These are phyloP conservation scores for Suillus spraguei DNA, from an alignment of 768 basidiomycete genomes.

Conservation along the genomic window DNA sequence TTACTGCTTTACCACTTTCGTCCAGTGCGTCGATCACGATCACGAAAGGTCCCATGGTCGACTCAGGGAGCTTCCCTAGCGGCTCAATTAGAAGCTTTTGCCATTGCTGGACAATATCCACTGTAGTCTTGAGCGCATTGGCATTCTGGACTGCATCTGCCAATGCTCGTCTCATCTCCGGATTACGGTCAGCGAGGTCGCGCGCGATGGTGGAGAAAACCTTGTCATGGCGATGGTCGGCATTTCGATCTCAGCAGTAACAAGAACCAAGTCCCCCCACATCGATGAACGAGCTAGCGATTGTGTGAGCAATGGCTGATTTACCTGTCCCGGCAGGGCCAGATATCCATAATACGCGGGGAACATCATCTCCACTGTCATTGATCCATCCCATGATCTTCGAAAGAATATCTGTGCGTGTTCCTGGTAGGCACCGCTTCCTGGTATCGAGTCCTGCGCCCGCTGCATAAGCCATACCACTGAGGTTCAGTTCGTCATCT, in stretches of 20 bases:
- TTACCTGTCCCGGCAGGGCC: constrained; percentile 31
- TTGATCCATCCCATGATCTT: constrained; percentile 30
- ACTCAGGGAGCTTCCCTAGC: constrained; percentile 13
- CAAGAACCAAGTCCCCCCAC: constrained; percentile 20
- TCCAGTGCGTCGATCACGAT: constrained; percentile 31
- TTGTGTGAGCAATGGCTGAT: constrained; percentile 22
- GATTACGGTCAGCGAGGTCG: constrained; percentile 7
- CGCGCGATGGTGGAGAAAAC: constrained; percentile 22
- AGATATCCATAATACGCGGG: constrained; percentile 23
- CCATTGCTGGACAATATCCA: constrained; percentile 17
- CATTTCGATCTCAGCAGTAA: constrained; percentile 24
- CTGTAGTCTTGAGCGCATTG: constrained; percentile 7
- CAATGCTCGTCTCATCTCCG: constrained; percentile 3
- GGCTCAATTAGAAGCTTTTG: constrained; percentile 22
- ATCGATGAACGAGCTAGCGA: constrained; percentile 15
- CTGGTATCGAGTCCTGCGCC: constrained; percentile 13
- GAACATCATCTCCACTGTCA: constrained; percentile 9
- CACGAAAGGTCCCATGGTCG: constrained; percentile 19
- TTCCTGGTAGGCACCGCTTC: constrained; percentile 23
- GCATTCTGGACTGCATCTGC: background rate
- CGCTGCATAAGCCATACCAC: constrained; percentile 5
- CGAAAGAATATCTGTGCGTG: constrained; percentile 27
- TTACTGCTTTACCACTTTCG: constrained; percentile 15
- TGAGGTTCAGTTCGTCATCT: constrained; percentile 6
- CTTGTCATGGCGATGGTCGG: constrained; percentile 13